Conservation (phyloP, 352 stramenopile genomes). For the Phytophthora sp. region DNA sequence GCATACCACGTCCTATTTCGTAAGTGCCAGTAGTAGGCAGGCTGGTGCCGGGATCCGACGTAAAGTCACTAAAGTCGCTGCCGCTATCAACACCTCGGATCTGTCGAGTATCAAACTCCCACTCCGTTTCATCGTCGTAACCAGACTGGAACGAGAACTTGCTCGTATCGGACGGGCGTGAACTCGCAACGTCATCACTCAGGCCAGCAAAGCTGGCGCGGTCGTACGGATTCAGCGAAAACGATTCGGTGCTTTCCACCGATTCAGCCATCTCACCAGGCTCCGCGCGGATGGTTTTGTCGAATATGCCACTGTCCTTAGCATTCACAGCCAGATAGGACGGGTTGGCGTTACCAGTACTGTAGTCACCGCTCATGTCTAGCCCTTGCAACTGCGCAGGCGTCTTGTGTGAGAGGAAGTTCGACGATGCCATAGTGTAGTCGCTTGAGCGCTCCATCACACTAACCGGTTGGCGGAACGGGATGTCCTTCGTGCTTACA, state of each 20-base stretch:
- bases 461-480: slow-evolving; percentile 65
- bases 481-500: slow-evolving; percentile 73
- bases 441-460: slow-evolving; percentile 48
- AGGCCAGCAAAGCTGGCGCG: slow-evolving; percentile 76
- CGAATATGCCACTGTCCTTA: slow-evolving; percentile 31
- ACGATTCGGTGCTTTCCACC: slow-evolving; percentile 52
- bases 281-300: slow-evolving; percentile 35
- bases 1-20: slow-evolving; percentile 54
- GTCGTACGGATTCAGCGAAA: slow-evolving; percentile 76
- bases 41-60: slow-evolving; percentile 43
- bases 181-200: slow-evolving; percentile 51
- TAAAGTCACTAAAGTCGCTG: slow-evolving; percentile 41
- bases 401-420: slow-evolving; percentile 73
- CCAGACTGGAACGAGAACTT: slow-evolving; percentile 83
- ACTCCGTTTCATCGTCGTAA: slow-evolving; percentile 76
- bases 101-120: slow-evolving; percentile 67
- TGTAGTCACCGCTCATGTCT: slow-evolving; percentile 44
- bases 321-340: slow-evolving; percentile 44
- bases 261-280: slow-evolving; percentile 16
- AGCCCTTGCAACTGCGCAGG: slow-evolving; percentile 40
- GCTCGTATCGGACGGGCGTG: slow-evolving; percentile 58
- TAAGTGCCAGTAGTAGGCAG: slow-evolving; percentile 52
- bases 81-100: slow-evolving; percentile 29
- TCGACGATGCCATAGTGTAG: slow-evolving; percentile 69
- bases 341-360: slow-evolving; percentile 37